Evolutionary conservation across 768 basidiomycete genomes (phyloP), one percentile per base, ranked within the genome.

Genomic region (Termitomyces sp.): DNA sequence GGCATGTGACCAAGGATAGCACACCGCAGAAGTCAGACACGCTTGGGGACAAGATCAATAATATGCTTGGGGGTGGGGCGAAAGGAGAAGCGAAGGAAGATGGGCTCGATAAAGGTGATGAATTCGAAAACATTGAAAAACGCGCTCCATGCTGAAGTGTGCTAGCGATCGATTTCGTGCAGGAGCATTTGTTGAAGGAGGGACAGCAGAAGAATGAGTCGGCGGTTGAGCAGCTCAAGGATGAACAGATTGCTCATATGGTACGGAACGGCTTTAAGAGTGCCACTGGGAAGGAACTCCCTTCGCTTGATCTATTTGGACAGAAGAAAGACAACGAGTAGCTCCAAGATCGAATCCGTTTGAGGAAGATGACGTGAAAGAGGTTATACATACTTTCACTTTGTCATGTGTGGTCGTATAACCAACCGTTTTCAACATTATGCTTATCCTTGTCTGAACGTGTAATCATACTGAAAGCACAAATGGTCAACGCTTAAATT

Each of bases 141-240:
- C 13, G 20, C 18, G n/a, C 20, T 47, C 1, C 24, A 55, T 4
- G 27, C 24, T 10, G 20, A 3, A 14, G 10, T 47, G 62, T 49
- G 27, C 22, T 41, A 75, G 75, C 70, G 18, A 71, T 78, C 51
- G 75, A 77, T 59, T 71, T 71, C 37, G 69, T 76, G 18, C 76
- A 78, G 59, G 72, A 77, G 61, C 74, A 76, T 62, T 64, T 76
- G 31, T 61, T 78, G 34, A 66, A 68, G 34, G 55, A 70, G 53
- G 75, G 75, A 13, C 60, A 64, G 41, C 76, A 78, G 64, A 63
- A 66, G 20, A 64, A 76, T 59, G 76, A 78, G 61, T 64, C 68
- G 20, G 72, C 70, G 4, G 24, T 72, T 31, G 76, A 77, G 63
- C 74, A 77, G 64, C 54, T 67, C 61, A 78, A 76, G 58, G 76